Conservation (phyloP, 768 basidiomycete genomes). For the Tephrocybe sp. region DNA sequence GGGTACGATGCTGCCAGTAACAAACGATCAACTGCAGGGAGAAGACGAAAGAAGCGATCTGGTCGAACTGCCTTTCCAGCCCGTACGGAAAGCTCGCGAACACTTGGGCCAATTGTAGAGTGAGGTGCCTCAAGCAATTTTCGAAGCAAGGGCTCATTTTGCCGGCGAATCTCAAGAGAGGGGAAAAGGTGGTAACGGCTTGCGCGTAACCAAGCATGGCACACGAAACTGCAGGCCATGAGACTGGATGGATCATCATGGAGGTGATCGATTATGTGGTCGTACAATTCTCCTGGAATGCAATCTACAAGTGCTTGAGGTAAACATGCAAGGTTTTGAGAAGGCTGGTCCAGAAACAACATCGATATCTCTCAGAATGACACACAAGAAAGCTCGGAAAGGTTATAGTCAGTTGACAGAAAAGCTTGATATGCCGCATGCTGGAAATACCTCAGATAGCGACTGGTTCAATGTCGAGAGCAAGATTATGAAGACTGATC, state of each 20-base stretch:
- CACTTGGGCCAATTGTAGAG: neutral
- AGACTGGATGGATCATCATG: slow-evolving; percentile 3
- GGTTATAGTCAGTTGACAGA: no score
- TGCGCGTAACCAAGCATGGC: slow-evolving; percentile 8
- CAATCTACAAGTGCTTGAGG: neutral
- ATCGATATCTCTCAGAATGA: no score
- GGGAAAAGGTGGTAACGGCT: slow-evolving; percentile 14
- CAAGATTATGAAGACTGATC: no score
- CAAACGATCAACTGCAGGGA: neutral
- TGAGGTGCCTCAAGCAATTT: slow-evolving; percentile 3
- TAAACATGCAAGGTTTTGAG: neutral
- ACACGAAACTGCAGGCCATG: slow-evolving; percentile 7
- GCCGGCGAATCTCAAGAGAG: slow-evolving; percentile 1
- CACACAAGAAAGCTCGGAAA: no score
- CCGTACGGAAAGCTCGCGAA: slow-evolving; percentile 4
- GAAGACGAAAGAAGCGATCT: neutral
- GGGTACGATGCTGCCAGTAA: slow-evolving; percentile 1
- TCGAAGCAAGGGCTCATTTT: neutral
- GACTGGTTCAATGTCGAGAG: no score
- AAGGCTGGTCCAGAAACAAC: no score
- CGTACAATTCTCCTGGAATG: slow-evolving; percentile 5
- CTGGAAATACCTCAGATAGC: no score
- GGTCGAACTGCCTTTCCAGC: neutral
- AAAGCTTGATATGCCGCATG: no score
- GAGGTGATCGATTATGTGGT: slow-evolving; percentile 5